Conservation (phyloP, 78 protist species). For the Trichosphaerium sp. region DNA sequence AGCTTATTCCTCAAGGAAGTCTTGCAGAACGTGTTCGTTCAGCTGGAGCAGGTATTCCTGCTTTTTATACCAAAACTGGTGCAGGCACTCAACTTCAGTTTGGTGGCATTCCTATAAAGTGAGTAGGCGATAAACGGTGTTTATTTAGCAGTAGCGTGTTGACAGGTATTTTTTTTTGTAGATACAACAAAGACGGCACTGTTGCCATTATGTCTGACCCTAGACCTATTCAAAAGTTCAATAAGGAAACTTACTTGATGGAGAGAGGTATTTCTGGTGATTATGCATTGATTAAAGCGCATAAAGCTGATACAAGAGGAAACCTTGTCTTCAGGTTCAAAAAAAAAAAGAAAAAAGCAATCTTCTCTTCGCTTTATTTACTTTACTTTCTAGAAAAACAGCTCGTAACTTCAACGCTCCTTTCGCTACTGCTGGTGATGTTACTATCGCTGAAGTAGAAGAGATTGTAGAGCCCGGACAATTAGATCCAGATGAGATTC, state of each 20-base stretch:
- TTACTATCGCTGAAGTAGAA: conserved; percentile 85
- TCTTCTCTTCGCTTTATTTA: background rate
- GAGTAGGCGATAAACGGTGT: conserved; percentile 58
- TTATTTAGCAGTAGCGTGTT: background rate
- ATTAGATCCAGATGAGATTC: conserved; percentile 72
- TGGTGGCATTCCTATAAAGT: no score
- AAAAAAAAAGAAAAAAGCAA: background rate
- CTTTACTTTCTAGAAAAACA: conserved; percentile 44
- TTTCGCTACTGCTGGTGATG: conserved; percentile 69
- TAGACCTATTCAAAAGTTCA: conserved; percentile 45
- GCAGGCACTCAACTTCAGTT: conserved; percentile 76
- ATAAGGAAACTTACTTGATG: conserved; percentile 57
- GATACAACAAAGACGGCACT: conserved; percentile 57
- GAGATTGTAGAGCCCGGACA: conserved; percentile 78
- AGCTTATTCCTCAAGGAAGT: conserved; percentile 92
- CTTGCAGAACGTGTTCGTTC: conserved; percentile 94
- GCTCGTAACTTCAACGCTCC: conserved; percentile 85
- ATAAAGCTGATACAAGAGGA: conserved; percentile 83
- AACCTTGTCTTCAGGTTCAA: conserved; percentile 58
- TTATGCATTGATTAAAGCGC: conserved; percentile 78
- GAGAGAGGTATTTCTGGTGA: conserved; percentile 82
- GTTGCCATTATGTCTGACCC: conserved; percentile 62
- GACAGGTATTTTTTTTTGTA: conserved; percentile 76
- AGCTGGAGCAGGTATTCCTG: conserved; percentile 97
- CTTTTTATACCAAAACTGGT: conserved; percentile 90